Base-by-base conservation (phyloP, 1,284 basidiomycete genomes). In the Garcileccinum viscosum region DNA sequence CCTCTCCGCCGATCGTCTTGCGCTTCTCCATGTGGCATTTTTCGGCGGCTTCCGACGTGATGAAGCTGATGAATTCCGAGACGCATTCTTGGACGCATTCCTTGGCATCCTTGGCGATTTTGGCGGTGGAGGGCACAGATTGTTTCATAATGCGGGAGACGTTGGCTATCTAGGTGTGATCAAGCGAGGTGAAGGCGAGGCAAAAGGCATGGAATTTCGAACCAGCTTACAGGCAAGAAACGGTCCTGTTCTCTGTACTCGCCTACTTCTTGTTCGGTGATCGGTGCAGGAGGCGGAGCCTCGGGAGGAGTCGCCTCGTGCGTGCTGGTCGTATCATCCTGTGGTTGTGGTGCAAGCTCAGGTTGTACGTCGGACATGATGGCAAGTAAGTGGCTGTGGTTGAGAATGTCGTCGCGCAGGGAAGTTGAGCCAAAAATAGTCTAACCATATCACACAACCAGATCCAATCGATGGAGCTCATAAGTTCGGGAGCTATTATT, bases 71-170 rank as follows among this genome's bases (percentile, higher is more conserved):
- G 83, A 97, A 96, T 84, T 98, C 97, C 53, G 93, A 96, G 63
- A 97, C 95, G 82, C 95, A 97, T 82, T 97, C 95, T 81, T 98
- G 96, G 61, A 98, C 95, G 81, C 94, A 96, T 82, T 98, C 96
- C 80, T 98, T 98, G 32, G 96, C 95, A 82, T 98, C 96, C 80
- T 97, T 97, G 4, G 95, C 95, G 75, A 98, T 97, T 83, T 98
- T 98, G 27, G 96, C 95, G n/a, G 94, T 94, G 2, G 90, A 85
- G 0, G 96, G 96, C 3, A 98, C 90, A 3, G 93, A 87, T 42
- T 90, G 85, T 79, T 98, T 98, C 96, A 98, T 98, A 76, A 98
- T 96, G 5, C 96, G 88, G 22, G 95, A 92, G 17, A 98, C 96
- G 80, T 98, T 98, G 64, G 96, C 96, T 71, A 98, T 98, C 95